Percentiles rank a stretch among this genome's conserved stretches.
These are phyloP conservation scores for Neospora caninum DNA, from an alignment of 169 alveolate genomes.

Conservation along the genomic window DNA sequence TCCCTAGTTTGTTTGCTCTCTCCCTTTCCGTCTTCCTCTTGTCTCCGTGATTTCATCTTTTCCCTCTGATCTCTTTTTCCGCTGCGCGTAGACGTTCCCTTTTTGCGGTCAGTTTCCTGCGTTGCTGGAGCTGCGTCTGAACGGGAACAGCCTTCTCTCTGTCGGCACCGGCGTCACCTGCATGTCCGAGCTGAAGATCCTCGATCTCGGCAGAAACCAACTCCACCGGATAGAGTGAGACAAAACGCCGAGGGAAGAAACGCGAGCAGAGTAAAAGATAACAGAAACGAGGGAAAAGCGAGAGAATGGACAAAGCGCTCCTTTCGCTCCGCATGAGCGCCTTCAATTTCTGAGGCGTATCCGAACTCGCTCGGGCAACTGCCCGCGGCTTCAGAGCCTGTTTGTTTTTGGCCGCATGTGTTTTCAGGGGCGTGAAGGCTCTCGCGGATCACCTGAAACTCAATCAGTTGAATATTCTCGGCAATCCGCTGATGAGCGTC, in stretches of 20 bases:
- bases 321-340: too few species aligned
- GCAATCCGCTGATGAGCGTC: not conserved
- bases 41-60: not conserved
- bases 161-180: constrained; percentile 21
- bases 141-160: not conserved
- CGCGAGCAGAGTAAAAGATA: not conserved
- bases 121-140: not conserved
- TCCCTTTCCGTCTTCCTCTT: not conserved
- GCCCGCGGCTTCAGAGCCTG: too few species aligned
- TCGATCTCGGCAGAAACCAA: constrained; percentile 8
- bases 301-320: too few species aligned
- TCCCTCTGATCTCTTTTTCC: not conserved
- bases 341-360: too few species aligned
- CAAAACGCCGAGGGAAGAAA: not conserved
- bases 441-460: constrained; percentile 5
- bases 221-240: not conserved
- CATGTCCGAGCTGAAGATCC: not conserved
- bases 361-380: too few species aligned
- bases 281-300: not conserved
- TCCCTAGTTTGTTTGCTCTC: not conserved
- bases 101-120: not conserved
- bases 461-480: not conserved
- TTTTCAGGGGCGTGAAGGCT: not conserved
- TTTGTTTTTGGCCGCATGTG: not conserved
- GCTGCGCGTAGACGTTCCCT: not conserved